phyloP scores from a whole-genome alignment of 2,329 filamentous ascomycete species.

The Arthrobotrys conoides region DNA sequence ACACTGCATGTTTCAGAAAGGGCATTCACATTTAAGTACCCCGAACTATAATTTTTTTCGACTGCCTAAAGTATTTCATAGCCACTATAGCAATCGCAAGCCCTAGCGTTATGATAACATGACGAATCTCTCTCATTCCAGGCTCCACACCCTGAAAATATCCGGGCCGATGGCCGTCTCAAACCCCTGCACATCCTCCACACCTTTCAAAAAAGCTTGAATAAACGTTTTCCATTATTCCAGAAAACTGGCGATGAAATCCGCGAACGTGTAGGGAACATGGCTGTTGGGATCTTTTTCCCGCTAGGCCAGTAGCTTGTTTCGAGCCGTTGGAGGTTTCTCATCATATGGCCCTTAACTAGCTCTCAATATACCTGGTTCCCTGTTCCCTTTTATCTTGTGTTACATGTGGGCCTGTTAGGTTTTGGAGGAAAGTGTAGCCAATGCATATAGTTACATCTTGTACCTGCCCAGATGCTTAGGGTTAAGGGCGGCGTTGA shows the following conservation, averaged over 20 bases:
- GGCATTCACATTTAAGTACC: not conserved
- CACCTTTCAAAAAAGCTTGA: slow-evolving; percentile 46
- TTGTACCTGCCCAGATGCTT: slow-evolving; percentile 24
- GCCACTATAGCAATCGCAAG: not conserved
- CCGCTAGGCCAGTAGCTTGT: not conserved
- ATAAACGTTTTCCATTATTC: slow-evolving; percentile 26
- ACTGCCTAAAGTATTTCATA: not conserved
- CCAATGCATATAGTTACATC: not conserved
- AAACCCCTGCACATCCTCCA: slow-evolving; percentile 33
- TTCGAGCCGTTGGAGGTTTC: slow-evolving; percentile 20
- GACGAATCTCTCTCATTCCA: slow-evolving; percentile 34
- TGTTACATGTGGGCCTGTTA: slow-evolving; percentile 17
- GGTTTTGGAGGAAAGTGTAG: not conserved
- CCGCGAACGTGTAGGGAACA: slow-evolving; percentile 2
- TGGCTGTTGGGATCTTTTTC: slow-evolving; percentile 8
- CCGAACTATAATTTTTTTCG: not conserved
- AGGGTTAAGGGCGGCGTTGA: not conserved
- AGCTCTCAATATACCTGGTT: not conserved
- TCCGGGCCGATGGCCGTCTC: slow-evolving; percentile 54
- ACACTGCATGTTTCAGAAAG: not conserved
- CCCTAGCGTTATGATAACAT: slow-evolving; percentile 23
- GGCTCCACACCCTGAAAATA: slow-evolving; percentile 40
- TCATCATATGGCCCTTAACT: not conserved
- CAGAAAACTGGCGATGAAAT: slow-evolving; percentile 34
- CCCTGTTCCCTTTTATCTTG: not conserved